Conservation (phyloP, 2,329 filamentous ascomycete genomes). For the Sarocladiaceae sp. region DNA sequence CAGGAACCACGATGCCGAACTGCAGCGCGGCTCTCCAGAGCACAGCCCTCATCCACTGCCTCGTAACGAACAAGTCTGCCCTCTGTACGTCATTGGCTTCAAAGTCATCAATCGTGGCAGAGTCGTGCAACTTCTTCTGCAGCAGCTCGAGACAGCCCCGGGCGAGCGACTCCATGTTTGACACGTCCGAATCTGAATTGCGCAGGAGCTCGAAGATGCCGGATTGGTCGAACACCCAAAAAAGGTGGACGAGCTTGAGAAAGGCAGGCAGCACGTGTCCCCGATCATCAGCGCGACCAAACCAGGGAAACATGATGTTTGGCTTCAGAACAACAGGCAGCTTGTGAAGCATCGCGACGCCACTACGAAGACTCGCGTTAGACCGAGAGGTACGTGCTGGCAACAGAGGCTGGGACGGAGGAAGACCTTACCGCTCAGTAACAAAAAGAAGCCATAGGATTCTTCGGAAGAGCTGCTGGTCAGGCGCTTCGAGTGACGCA, state of each 20-base stretch:
- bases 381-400: background rate
- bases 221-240: constrained; percentile 44
- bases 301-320: constrained; percentile 29
- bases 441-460: constrained; percentile 43
- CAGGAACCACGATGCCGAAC: constrained; percentile 23
- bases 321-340: constrained; percentile 38
- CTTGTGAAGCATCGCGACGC: constrained; percentile 43
- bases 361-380: constrained; percentile 21
- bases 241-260: constrained; percentile 40
- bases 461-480: constrained; percentile 38
- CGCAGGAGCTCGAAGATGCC: constrained; percentile 41
- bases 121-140: constrained; percentile 30
- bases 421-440: constrained; percentile 29
- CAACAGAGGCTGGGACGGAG: background rate
- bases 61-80: constrained; percentile 42
- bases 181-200: constrained; percentile 26
- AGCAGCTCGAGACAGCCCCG: constrained; percentile 30
- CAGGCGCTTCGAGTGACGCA: constrained; percentile 23
- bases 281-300: constrained; percentile 28
- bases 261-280: constrained; percentile 41
- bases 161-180: constrained; percentile 22
- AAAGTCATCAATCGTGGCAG: constrained; percentile 17
- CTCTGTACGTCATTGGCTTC: constrained; percentile 41
- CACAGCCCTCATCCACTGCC: constrained; percentile 45
- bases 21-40: constrained; percentile 36